Evolutionary conservation across 345 rosid species (phyloP), one percentile per base, ranked within the genome.

Genomic region (Ailanthus altissimus): DNA sequence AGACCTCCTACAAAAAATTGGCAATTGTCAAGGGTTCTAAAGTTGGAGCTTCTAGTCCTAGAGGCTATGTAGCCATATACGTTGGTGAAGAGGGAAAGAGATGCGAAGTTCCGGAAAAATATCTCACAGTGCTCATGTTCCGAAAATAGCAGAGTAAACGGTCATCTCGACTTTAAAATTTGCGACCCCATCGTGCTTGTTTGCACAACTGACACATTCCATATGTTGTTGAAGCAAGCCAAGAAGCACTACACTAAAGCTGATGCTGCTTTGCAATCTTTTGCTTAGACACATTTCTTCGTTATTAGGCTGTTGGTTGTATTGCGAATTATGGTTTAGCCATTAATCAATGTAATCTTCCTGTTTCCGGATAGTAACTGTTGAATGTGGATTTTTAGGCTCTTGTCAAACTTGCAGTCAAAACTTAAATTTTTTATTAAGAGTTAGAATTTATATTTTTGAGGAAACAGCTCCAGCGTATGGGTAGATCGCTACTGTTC

Each of bases 1-100:
- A 13, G 20, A 47, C 8, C 12, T 45, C 20, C 36, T 23, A 25
- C 36, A 9, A 14, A 43, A 67, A 8, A 15, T 2, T 67, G 21
- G 71, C 54, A 4, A 67, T 46, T 45, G 51, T n/a, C 6, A 20
- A 15, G 11, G 40, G 8, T 20, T 23, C 32, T 38, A 15, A 40
- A 47, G 36, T 5, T 2, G 10, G 6, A 3, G 47, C 68, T 9
- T 23, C 9, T 20, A 12, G 20, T 67, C 36, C 36, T 16, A 71
- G 49, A 6, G 63, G 75, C 8, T 21, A 10, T 32, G 47, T 71
- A 2, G 8, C n/a, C 20, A 54, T 71, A n/a, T 56, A 38, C 36
- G 75, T 71, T 9, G 75, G 75, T 54, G 75, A 56, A 40, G 50
- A 40, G 50, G n/a, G 46, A 0, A 54, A 71, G 75, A 71, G 63